Percentiles rank a stretch among this genome's conserved stretches.
Evolutionary conservation across 2,329 filamentous ascomycete genomes (phyloP).

Genomic region (Gaeumannomyces tritici): DNA sequence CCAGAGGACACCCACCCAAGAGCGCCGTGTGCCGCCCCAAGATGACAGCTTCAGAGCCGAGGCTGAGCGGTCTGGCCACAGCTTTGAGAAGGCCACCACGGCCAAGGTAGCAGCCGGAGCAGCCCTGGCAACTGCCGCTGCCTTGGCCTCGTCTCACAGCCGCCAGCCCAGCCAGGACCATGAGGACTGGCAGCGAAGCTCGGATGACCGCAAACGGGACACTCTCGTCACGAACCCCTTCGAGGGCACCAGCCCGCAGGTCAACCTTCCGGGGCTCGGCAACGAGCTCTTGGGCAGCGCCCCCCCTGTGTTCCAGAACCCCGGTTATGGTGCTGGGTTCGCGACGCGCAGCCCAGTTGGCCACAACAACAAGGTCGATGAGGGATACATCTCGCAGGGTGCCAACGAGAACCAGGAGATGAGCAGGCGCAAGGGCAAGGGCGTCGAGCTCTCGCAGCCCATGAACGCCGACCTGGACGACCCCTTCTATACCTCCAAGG

Average conservation of each 20-base stretch:
- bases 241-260: constrained; percentile 54
- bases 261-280: constrained; percentile 39
- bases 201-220: constrained; percentile 54
- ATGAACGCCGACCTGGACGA: constrained; percentile 46
- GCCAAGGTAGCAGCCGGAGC: constrained; percentile 42
- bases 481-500: constrained; percentile 53
- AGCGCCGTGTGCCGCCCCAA: constrained; percentile 18
- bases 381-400: constrained; percentile 81
- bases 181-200: constrained; percentile 55
- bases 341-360: constrained; percentile 47
- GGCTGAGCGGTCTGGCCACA: constrained; percentile 22
- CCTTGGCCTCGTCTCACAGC: constrained; percentile 35
- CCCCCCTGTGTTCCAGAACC: constrained; percentile 17
- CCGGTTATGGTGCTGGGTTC: constrained; percentile 31
- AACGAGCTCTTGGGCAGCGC: constrained; percentile 24
- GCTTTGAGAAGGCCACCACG: constrained; percentile 22
- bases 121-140: constrained; percentile 40
- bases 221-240: constrained; percentile 60
- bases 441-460: constrained; percentile 40
- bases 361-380: constrained; percentile 60
- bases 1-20: constrained; percentile 22
- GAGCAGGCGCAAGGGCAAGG: constrained; percentile 44
- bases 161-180: constrained; percentile 46
- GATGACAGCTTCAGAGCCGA: constrained; percentile 21
- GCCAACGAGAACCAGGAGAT: constrained; percentile 44